Evolutionary conservation across 1,284 basidiomycete genomes (phyloP).

Genomic region (Melampsora abietis-canadensis): DNA sequence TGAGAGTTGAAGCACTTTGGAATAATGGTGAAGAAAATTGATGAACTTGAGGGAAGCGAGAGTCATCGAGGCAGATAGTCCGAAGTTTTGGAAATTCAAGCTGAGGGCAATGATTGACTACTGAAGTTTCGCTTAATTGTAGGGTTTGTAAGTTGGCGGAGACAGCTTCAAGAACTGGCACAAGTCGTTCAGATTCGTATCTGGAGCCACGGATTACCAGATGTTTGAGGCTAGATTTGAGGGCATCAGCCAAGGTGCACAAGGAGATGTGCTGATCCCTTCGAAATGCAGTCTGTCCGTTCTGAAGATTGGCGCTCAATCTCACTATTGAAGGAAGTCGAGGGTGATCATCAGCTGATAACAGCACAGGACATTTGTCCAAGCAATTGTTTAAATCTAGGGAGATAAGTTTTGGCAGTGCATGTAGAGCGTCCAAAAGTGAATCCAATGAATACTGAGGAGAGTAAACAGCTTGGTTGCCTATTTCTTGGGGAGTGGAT

Average conservation of each 20-base stretch:
- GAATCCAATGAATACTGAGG: slow-evolving; percentile 6
- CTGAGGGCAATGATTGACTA: slow-evolving; percentile 15
- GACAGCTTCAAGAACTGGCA: slow-evolving; percentile 4
- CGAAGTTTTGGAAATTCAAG: slow-evolving; percentile 19
- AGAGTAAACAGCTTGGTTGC: neutral
- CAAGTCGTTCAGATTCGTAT: slow-evolving; percentile 15
- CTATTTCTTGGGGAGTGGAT: neutral
- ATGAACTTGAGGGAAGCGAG: slow-evolving; percentile 13
- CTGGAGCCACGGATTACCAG: slow-evolving; percentile 23
- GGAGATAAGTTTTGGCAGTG: slow-evolving; percentile 18
- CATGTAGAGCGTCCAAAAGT: slow-evolving; percentile 1
- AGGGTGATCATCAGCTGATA: neutral
- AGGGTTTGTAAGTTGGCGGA: slow-evolving; percentile 19
- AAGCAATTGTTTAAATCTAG: slow-evolving; percentile 27
- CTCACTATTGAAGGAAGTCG: slow-evolving; percentile 9
- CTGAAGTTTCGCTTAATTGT: slow-evolving; percentile 13
- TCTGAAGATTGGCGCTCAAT: slow-evolving; percentile 18
- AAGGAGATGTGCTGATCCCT: slow-evolving; percentile 16
- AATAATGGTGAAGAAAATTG: slow-evolving; percentile 29
- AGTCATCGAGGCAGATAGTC: slow-evolving; percentile 23
- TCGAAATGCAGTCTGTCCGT: neutral
- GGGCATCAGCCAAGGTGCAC: neutral
- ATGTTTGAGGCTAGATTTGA: slow-evolving; percentile 14
- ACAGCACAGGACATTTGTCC: slow-evolving; percentile 13
- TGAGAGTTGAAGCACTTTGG: slow-evolving; percentile 9